These are phyloP conservation scores for Cyamopsis tetragonoloba DNA, from an alignment of 306 rosid species.

Conservation along the genomic window DNA sequence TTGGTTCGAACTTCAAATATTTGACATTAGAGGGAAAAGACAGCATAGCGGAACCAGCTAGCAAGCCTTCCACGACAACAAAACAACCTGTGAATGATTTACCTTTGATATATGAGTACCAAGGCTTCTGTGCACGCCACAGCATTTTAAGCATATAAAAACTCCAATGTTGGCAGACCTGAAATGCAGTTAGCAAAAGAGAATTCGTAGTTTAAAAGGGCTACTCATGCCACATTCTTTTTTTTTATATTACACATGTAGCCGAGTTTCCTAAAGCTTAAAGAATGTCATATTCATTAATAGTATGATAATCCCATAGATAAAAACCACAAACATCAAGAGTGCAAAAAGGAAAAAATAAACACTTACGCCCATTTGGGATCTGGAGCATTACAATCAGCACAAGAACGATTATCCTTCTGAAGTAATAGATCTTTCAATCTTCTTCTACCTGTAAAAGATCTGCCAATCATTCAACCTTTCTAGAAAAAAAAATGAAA, in stretches of 20 bases:
- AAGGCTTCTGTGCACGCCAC: slow-evolving; percentile 94
- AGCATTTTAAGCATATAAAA: slow-evolving; percentile 91
- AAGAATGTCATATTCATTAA: slow-evolving; percentile 20
- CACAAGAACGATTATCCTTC: slow-evolving; percentile 75
- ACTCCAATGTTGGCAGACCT: slow-evolving; percentile 98
- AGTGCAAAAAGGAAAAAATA: not conserved
- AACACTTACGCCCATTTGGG: slow-evolving; percentile 98
- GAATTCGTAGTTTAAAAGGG: not conserved
- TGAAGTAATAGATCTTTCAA: slow-evolving; percentile 69
- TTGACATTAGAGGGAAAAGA: not conserved
- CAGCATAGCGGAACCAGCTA: not conserved
- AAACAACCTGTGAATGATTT: slow-evolving; percentile 18
- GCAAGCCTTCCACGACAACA: slow-evolving; percentile 12
- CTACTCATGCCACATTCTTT: not conserved
- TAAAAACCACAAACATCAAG: not conserved
- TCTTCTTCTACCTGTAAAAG: slow-evolving; percentile 71
- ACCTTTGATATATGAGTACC: slow-evolving; percentile 98
- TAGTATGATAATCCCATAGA: slow-evolving; percentile 1
- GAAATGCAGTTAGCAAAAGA: slow-evolving; percentile 31
- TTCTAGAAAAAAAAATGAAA: slow-evolving; percentile 20
- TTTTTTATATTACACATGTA: not conserved
- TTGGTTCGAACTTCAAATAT: not conserved
- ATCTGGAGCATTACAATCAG: slow-evolving; percentile 91
- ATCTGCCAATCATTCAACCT: slow-evolving; percentile 26
- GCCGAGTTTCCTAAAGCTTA: slow-evolving; percentile 16